These are phyloP conservation scores for Coleophoma cylindrospora DNA, from an alignment of 2,329 filamentous ascomycete genomes.

Conservation along the genomic window DNA sequence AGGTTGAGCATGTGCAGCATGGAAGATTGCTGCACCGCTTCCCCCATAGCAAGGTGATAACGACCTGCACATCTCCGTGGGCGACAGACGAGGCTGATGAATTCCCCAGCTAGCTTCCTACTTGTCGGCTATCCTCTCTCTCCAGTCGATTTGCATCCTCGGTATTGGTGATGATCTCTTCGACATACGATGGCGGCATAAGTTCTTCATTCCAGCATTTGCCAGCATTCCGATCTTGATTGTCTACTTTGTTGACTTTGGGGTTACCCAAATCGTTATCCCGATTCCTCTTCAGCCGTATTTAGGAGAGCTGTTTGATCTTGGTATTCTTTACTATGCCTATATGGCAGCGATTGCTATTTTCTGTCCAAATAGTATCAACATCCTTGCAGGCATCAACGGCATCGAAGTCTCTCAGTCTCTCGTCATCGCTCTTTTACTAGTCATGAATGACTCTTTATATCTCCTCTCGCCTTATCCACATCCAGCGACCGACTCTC, in stretches of 20 bases:
- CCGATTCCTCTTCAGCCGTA: conserved; percentile 81
- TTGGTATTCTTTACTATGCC: conserved; percentile 80
- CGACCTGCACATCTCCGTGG: not conserved
- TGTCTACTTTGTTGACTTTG: conserved; percentile 98
- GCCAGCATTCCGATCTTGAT: conserved; percentile 90
- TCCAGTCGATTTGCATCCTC: conserved; percentile 85
- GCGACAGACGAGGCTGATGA: conserved; percentile 4
- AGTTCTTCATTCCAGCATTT: conserved; percentile 95
- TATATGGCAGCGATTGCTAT: conserved; percentile 98
- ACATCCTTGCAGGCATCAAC: conserved; percentile 99
- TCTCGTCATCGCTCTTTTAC: conserved; percentile 78
- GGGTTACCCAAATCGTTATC: conserved; percentile 91
- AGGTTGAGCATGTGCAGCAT: conserved; percentile 44
- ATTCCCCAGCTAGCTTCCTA: conserved; percentile 76
- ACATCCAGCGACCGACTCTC: conserved; percentile 91
- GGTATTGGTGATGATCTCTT: conserved; percentile 95
- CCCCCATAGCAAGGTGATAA: conserved; percentile 79
- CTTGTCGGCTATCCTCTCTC: conserved; percentile 85
- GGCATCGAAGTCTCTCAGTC: conserved; percentile 96
- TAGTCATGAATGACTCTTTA: conserved; percentile 81
- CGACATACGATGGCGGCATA: conserved; percentile 98
- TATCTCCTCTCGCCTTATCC: conserved; percentile 82
- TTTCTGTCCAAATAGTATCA: conserved; percentile 98
- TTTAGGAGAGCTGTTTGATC: conserved; percentile 73
- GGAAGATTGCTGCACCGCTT: conserved; percentile 87